Base-by-base conservation (phyloP, 305 asterid genomes). In the Solanum chacoense region DNA sequence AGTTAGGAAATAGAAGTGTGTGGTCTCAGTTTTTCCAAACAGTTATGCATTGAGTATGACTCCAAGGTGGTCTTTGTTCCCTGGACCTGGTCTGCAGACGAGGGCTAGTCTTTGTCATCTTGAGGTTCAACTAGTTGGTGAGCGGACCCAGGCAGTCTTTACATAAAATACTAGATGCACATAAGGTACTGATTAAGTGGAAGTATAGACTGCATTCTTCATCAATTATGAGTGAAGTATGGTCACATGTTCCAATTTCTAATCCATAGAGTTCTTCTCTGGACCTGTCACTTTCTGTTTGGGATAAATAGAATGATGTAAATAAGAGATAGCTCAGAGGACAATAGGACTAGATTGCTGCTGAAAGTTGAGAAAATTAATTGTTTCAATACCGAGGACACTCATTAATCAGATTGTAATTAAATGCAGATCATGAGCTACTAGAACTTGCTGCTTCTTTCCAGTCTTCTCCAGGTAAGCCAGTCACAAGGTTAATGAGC, bases 361-460 rank as follows among this genome's bases (percentile, higher is more conserved):
- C 29, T 45, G 72, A 45, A 81, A 29, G 72, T 29, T 10, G 40
- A 81, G 72, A 29, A 45, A 9, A 20, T 9, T 29, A 81, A 18
- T 45, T 31, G 28, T 29, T 81, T 81, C 72, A 81, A 16, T 29
- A 83, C 31, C 7, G 45, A 76, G n/a, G 86, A 50, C 72, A 83
- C 31, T 31, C 40, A 8, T 31, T 83, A 31, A 83, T 83, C 86
- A 83, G 73, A 45, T 45, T 83, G 38, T 50, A 31, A 83, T 37
- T 50, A 29, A 79, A 81, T 93, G 95, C 98, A 96, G 99, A 96
- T 93, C 97, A 95, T 72, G 95, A 93, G 91, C 92, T 98, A 85
- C 96, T 94, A 79, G 98, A 98, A 89, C 91, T 95, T 88, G 99
- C 99, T 91, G 94, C 99, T 90, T 93, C 98, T 85, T 95, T 95